Conservation (phyloP, 1,284 basidiomycete species). For the Puccinia novopanici region DNA sequence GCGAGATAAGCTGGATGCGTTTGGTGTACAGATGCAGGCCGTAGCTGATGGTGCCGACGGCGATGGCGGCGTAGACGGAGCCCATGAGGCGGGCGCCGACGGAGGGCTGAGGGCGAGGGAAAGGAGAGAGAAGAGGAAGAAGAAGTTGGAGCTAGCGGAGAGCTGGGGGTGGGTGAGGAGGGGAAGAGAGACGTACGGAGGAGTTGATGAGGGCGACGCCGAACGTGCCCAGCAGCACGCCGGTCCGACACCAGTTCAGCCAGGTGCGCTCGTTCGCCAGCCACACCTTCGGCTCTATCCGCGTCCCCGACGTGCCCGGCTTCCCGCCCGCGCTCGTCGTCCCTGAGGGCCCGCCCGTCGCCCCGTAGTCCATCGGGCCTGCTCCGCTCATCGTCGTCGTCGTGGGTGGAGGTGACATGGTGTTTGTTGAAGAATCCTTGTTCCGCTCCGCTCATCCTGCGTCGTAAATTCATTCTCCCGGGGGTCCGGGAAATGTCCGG, state of each 20-base stretch:
- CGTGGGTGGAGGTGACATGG: too few species aligned
- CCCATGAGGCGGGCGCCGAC: constrained; percentile 37
- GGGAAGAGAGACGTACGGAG: constrained; percentile 8
- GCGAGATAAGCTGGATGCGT: constrained; percentile 33
- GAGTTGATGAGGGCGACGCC: constrained; percentile 35
- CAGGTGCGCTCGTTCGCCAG: constrained; percentile 49
- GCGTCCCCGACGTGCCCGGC: not conserved
- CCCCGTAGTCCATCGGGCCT: too few species aligned
- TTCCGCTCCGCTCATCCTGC: too few species aligned
- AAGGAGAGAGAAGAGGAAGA: too few species aligned
- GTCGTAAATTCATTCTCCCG: too few species aligned
- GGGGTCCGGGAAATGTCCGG: too few species aligned
- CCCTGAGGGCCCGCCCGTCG: too few species aligned
- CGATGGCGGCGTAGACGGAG: constrained; percentile 21
- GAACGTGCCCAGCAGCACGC: constrained; percentile 43
- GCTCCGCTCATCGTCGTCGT: too few species aligned
- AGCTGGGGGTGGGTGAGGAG: not conserved
- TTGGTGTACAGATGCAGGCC: constrained; percentile 36
- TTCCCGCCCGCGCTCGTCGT: too few species aligned
- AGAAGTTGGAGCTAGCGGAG: too few species aligned
- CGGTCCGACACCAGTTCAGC: constrained; percentile 47
- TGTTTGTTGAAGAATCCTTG: too few species aligned
- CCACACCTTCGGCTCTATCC: constrained; percentile 49
- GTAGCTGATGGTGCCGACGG: constrained; percentile 31
- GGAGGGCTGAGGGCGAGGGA: constrained; percentile 24